phyloP scores from a whole-genome alignment of 2,329 filamentous ascomycete species.

The Dothidotthia symphoricarpi region DNA sequence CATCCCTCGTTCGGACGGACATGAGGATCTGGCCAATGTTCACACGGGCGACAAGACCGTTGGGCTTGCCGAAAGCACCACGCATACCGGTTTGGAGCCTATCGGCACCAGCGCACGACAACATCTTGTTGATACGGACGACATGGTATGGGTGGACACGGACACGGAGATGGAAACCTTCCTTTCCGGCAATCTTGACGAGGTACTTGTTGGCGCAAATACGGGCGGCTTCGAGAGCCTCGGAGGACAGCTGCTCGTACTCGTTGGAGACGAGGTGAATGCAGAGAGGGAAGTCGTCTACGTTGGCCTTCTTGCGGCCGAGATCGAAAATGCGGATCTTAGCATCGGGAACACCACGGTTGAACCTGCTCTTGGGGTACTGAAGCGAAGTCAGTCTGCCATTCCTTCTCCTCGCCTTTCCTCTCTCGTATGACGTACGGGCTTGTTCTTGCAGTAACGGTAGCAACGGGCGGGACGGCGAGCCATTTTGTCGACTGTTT shows the following conservation, averaged over 20 bases:
- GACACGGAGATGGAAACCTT: slow-evolving; percentile 69
- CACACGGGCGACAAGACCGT: slow-evolving; percentile 98
- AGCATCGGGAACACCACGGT: slow-evolving; percentile 89
- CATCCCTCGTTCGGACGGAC: slow-evolving; percentile 94
- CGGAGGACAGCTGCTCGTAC: slow-evolving; percentile 99
- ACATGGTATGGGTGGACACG: slow-evolving; percentile 99
- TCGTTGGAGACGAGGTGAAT: slow-evolving; percentile 99
- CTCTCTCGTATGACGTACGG: slow-evolving; percentile 47
- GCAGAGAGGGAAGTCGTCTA: slow-evolving; percentile 98
- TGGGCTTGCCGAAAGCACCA: slow-evolving; percentile 99
- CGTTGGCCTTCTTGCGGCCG: slow-evolving; percentile 95
- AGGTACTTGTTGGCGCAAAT: slow-evolving; percentile 99
- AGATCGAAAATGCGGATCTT: slow-evolving; percentile 98
- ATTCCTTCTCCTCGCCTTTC: slow-evolving; percentile 28
- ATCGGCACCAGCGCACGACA: slow-evolving; percentile 99
- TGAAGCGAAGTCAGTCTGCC: slow-evolving; percentile 56
- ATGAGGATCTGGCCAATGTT: slow-evolving; percentile 99
- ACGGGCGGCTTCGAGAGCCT: slow-evolving; percentile 98
- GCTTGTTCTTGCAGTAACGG: slow-evolving; percentile 99
- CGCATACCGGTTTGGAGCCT: slow-evolving; percentile 99
- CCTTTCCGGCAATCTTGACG: slow-evolving; percentile 67
- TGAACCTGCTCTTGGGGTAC: slow-evolving; percentile 99
- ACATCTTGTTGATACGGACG: slow-evolving; percentile 99
- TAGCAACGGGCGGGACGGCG: slow-evolving; percentile 99
- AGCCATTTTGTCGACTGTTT: slow-evolving; percentile 81